Percentiles rank a stretch among this genome's conserved stretches.
These are phyloP conservation scores for Lojkania enalia DNA, from an alignment of 2,329 filamentous ascomycete genomes.

Conservation along the genomic window DNA sequence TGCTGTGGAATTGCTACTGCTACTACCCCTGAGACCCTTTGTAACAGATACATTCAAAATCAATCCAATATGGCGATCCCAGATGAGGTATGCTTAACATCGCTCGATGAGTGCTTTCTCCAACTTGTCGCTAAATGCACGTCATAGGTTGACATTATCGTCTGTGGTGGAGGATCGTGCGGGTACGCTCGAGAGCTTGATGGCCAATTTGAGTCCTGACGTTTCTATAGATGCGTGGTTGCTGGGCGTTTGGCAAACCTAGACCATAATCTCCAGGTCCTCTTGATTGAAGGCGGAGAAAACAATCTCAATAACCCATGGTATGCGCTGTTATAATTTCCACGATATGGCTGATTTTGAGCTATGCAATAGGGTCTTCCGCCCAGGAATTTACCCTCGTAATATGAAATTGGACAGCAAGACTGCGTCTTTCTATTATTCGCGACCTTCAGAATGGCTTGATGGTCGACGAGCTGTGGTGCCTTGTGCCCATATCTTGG, in stretches of 20 bases:
- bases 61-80: constrained; percentile 61
- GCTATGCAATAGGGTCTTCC: constrained; percentile 61
- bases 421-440: constrained; percentile 81
- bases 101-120: not conserved
- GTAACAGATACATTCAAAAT: constrained; percentile 4
- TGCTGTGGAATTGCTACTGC: constrained; percentile 27
- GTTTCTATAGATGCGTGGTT: constrained; percentile 49
- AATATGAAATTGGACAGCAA: constrained; percentile 83
- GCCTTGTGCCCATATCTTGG: constrained; percentile 73
- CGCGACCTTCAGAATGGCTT: constrained; percentile 72
- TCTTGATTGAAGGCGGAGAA: constrained; percentile 72
- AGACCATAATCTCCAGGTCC: constrained; percentile 71
- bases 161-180: constrained; percentile 73
- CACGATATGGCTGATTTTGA: not conserved
- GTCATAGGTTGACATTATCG: constrained; percentile 70
- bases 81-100: constrained; percentile 57
- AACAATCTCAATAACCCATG: constrained; percentile 77
- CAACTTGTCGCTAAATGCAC: constrained; percentile 10
- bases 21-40: constrained; percentile 3
- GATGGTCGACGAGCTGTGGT: constrained; percentile 72
- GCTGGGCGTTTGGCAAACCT: constrained; percentile 69
- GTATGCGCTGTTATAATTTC: constrained; percentile 30
- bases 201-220: constrained; percentile 4
- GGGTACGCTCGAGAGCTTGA: constrained; percentile 50
- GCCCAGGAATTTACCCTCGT: constrained; percentile 74